Evolutionary conservation across 495 filamentous ascomycete species (phyloP).

Genomic region (Pseudomonodictys pantanalensis): DNA sequence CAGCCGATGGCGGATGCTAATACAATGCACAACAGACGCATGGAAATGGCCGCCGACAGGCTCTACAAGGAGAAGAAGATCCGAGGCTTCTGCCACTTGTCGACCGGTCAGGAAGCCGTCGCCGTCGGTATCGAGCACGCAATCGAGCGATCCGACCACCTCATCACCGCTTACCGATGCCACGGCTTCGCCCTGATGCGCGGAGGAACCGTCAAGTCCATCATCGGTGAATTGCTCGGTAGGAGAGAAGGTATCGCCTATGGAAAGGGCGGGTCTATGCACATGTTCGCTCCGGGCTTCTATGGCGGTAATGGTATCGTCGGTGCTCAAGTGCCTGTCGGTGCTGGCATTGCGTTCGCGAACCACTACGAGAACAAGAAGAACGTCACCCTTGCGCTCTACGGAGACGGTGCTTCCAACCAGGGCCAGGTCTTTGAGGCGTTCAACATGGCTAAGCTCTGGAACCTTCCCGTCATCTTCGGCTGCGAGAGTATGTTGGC

Average conservation of each 20-base stretch:
- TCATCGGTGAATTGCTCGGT: slow-evolving; percentile 95
- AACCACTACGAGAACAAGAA: slow-evolving; percentile 86
- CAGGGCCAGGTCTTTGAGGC: slow-evolving; percentile 99
- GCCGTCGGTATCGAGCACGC: slow-evolving; percentile 96
- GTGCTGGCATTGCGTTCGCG: slow-evolving; percentile 93
- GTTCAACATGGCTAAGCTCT: slow-evolving; percentile 99
- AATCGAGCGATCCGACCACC: slow-evolving; percentile 81
- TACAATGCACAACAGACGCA: slow-evolving; percentile 60
- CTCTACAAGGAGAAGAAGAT: slow-evolving; percentile 99
- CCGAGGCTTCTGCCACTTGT: slow-evolving; percentile 98
- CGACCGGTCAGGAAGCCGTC: slow-evolving; percentile 95
- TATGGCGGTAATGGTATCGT: slow-evolving; percentile 99
- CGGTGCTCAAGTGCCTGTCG: slow-evolving; percentile 96
- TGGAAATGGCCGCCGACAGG: slow-evolving; percentile 98
- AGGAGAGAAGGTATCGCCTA: slow-evolving; percentile 94
- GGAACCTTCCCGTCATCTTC: slow-evolving; percentile 92
- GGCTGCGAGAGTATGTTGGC: slow-evolving; percentile 82
- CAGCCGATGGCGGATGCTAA: not conserved
- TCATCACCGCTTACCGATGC: slow-evolving; percentile 98
- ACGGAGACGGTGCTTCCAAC: slow-evolving; percentile 97
- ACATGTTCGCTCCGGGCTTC: slow-evolving; percentile 99
- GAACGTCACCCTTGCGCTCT: slow-evolving; percentile 83
- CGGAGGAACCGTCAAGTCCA: slow-evolving; percentile 82
- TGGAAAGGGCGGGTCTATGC: slow-evolving; percentile 98
- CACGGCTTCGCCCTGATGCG: slow-evolving; percentile 98